Evolutionary conservation across 2,329 filamentous ascomycete species (phyloP).

Genomic region (Diplodia seriata): DNA sequence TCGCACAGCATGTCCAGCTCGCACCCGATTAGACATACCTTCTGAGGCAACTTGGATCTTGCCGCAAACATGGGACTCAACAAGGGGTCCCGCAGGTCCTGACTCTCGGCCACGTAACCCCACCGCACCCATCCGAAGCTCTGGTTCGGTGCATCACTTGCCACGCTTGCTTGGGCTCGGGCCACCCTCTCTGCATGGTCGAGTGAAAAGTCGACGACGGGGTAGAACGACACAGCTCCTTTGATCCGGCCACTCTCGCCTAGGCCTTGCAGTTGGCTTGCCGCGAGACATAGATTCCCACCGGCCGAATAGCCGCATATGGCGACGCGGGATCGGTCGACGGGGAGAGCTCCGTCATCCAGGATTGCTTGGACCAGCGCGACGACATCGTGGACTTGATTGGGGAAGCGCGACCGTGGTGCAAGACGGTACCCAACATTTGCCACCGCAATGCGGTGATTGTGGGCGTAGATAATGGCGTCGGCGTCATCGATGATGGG

Average conservation of each 20-base stretch:
- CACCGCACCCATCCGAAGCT: slow-evolving; percentile 26
- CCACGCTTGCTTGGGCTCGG: slow-evolving; percentile 15
- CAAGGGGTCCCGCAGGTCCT: slow-evolving; percentile 54
- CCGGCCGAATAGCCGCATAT: slow-evolving; percentile 61
- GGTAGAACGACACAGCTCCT: slow-evolving; percentile 55
- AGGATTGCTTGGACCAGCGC: slow-evolving; percentile 54
- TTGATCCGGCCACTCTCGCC: slow-evolving; percentile 39
- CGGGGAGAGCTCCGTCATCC: slow-evolving; percentile 53
- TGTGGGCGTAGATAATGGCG: slow-evolving; percentile 53
- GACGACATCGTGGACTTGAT: slow-evolving; percentile 54
- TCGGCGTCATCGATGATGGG: slow-evolving; percentile 57
- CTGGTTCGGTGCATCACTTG: slow-evolving; percentile 30
- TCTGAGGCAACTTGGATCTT: slow-evolving; percentile 48
- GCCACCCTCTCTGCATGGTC: slow-evolving; percentile 32
- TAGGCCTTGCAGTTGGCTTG: slow-evolving; percentile 51
- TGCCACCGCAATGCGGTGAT: slow-evolving; percentile 54
- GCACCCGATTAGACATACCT: slow-evolving; percentile 54
- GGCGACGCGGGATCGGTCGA: slow-evolving; percentile 53
- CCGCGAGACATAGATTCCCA: slow-evolving; percentile 56
- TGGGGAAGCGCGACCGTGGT: slow-evolving; percentile 55
- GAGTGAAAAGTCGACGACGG: slow-evolving; percentile 39
- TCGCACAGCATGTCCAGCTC: slow-evolving; percentile 57
- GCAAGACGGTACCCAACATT: slow-evolving; percentile 60
- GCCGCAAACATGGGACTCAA: slow-evolving; percentile 51
- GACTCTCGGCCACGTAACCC: slow-evolving; percentile 27